Evolutionary conservation across 176 grass and related monocot genomes (phyloP).

Genomic region (Secale cereale): DNA sequence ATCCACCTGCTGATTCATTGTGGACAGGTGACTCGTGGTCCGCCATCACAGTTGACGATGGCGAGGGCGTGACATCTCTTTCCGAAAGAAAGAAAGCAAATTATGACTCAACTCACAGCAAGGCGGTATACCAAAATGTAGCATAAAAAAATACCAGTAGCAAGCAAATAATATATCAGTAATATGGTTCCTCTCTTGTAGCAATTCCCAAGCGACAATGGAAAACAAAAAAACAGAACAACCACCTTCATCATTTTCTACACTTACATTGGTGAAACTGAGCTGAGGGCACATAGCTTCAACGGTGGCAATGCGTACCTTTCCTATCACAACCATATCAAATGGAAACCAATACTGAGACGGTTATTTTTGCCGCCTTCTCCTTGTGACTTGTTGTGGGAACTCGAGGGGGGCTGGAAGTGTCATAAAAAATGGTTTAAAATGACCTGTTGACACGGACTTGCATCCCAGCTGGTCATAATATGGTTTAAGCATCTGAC

Average conservation of each 20-base stretch:
- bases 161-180: not conserved
- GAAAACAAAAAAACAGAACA: not conserved
- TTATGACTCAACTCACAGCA: not conserved
- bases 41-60: no score
- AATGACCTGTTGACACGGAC: not conserved
- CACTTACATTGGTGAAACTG: not conserved
- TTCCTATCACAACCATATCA: not conserved
- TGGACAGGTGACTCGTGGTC: no score
- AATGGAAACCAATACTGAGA: not conserved
- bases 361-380: not conserved
- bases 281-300: not conserved
- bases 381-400: slow-evolving; percentile 30
- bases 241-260: not conserved
- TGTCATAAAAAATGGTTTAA: slow-evolving; percentile 17
- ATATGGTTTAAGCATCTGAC: slow-evolving; percentile 51
- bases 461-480: slow-evolving; percentile 86
- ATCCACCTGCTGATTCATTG: no score
- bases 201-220: not conserved
- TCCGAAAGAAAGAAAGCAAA: not conserved
- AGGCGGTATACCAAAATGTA: not conserved
- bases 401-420: slow-evolving; percentile 71
- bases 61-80: no score
- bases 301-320: not conserved
- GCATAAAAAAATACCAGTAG: not conserved
- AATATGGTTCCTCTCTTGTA: not conserved